Evolutionary conservation across 2,329 filamentous ascomycete genomes (phyloP), one percentile per base, ranked within the genome.

Genomic region (Colletotrichum viniferum): DNA sequence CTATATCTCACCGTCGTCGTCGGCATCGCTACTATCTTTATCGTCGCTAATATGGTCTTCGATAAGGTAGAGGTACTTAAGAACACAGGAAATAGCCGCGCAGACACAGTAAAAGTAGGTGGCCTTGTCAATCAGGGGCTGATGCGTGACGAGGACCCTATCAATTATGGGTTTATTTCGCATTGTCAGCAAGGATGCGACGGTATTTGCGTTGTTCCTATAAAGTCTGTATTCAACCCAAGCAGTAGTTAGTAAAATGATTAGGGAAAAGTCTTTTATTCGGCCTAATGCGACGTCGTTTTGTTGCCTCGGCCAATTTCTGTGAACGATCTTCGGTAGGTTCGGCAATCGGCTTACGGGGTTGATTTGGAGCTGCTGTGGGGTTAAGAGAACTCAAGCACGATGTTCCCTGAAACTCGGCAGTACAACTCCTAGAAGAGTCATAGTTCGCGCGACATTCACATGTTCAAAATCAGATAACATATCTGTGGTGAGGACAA

Each of bases 101-200:
- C 36, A 38, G 36, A 38, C 36, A 38, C 36, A 38, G 36, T 2
- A 38, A 16, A 38, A 38, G 14, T 9, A 38, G 1, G 14, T 18
- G 7, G 7, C 1, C 36, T 38, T 38, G 36, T 38, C 36, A 38
- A 38, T 38, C 10, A 3, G 10, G 43, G 43, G n/a, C n/a, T 6
- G 43, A 3, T 0, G 3, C n/a, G 21, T 0, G 43, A 52, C n/a
- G 43, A 52, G 12, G 43, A 52, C 43, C n/a, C 43, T 7, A 7
- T 0, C 5, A 52, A 4, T 26, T 26, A 13, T 21, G 43, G 0
- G n/a, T 13, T 0, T 3, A 52, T 52, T 52, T 52, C 2, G 10
- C 9, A 52, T 0, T 2, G n/a, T 13, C 43, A n/a, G 43, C 2
- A 7, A 21, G n/a, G 43, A 52, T 21, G 43, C 38, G 18, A 43